These are phyloP conservation scores for Naganishia antarctica DNA, from an alignment of 768 basidiomycete species.

Conservation along the genomic window DNA sequence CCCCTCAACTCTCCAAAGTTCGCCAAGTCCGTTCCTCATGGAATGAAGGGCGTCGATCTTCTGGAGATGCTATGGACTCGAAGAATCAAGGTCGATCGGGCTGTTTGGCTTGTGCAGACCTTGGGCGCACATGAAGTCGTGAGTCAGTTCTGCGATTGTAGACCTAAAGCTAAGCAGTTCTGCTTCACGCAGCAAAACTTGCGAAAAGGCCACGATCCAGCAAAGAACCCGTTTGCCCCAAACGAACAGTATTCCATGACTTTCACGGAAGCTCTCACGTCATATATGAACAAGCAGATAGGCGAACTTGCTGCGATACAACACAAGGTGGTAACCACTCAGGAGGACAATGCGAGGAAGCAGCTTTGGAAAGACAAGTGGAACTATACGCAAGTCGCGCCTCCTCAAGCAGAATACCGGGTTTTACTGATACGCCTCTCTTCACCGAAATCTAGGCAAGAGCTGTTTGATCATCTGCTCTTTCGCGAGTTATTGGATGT, in stretches of 20 bases:
- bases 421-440: neutral
- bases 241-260: conserved; percentile 74
- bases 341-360: conserved; percentile 2
- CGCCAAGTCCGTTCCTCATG: conserved; percentile 61
- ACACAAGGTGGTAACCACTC: neutral
- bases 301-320: conserved; percentile 63
- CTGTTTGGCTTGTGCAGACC: conserved; percentile 81
- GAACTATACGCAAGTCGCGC: conserved; percentile 20
- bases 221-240: conserved; percentile 74
- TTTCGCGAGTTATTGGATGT: conserved; percentile 6
- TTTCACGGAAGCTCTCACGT: conserved; percentile 75
- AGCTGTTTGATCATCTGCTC: neutral
- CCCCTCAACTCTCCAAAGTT: conserved; percentile 13
- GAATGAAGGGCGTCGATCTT: conserved; percentile 76
- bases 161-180: neutral
- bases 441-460: neutral
- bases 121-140: conserved; percentile 70
- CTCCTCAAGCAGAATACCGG: neutral
- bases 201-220: conserved; percentile 61
- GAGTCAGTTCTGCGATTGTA: conserved; percentile 7
- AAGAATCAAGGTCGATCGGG: conserved; percentile 70
- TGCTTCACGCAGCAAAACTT: neutral
- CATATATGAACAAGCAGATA: conserved; percentile 77
- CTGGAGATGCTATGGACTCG: conserved; percentile 72
- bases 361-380: conserved; percentile 11